Evolutionary conservation across 1,284 basidiomycete genomes (phyloP), one percentile per base, ranked within the genome.

Genomic region (Sanguinoderma infundibulare): DNA sequence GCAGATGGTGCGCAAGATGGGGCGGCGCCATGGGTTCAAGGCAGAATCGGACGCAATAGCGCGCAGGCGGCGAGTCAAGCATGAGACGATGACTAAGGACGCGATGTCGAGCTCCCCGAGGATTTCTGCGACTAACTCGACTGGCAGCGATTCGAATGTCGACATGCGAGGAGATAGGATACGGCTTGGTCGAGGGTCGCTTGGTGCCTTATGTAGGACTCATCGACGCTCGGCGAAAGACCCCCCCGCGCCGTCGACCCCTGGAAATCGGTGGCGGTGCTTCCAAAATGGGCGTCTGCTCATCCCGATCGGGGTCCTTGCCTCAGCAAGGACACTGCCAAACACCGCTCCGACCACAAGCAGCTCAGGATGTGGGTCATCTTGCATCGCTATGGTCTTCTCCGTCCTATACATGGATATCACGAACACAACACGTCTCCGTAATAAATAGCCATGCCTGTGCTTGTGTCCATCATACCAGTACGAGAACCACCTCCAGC

Each of bases 51-150:
- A 84, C 26, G 81, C 77, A 38, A 92, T 80, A 53, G 75, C 72
- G 46, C 80, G 78, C 15, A 91, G 75, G 49, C 82, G 78, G 59
- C 79, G 81, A 3, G 88, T 91, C 32, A 91, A 75, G 63, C 83
- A 81, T 10, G 89, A 85, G 62, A 83, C 74, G 26, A 69, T 78
- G 55, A 89, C 74, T 38, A 91, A 81, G 17, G 86, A 83, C 35
- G 78, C 73, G 20, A 92, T 74, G 68, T 89, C 85, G 51, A 92
- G 82, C 68, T 90, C 85, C 42, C 82, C 78, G 42, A 92, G 78
- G 39, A 91, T 85, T 63, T 87, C 86, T n/a, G 85, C 87, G 60
- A 92, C 83, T 57, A 92, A 79, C 69, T 92, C 90, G 36, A 89
- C 87, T 22, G 90, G 89, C 7, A 92, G 78, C 9, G 80, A 78